Evolutionary conservation across 1,139 yeast genomes (phyloP), one percentile per base, ranked within the genome.

Genomic region (Chernovozyma sophiae-reginae): DNA sequence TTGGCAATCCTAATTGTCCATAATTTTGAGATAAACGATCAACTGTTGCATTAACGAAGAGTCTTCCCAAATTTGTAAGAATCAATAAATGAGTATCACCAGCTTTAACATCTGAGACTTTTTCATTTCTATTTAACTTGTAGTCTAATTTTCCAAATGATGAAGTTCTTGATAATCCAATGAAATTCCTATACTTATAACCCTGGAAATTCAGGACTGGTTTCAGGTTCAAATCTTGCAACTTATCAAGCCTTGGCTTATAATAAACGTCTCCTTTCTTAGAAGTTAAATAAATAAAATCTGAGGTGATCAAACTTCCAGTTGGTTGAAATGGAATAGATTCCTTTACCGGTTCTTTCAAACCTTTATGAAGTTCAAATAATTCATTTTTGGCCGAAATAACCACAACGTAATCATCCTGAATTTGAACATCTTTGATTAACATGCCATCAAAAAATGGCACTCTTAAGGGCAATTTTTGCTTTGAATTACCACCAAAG

Each of bases 1-100:
- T 58, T 0, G 95, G 94, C 16, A 86, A 57, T 12, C 97, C 97
- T 58, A 73, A 86, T 60, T 90, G 97, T 5, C 97, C 97, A 46
- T 29, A 82, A 72, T 59, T 74, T 45, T 36, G 50, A 25, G 18
- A 46, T 43, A 39, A 51, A 5, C 32, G 43, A 17, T 55, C 45
- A 0, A 81, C 79, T 0, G 94, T 75, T 12, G 85, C 72, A 7
- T 80, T 70, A 1, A 86, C 68, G 47, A 72, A 84, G 0, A 86
- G 78, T 29, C 78, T 68, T 0, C 94, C 92, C n/a, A 67, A 54
- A 31, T 71, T 63, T 0, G 85, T 72, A 33, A 86, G 58, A 11
- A 84, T 59, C 19, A 86, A 67, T 13, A 89, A 53, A 58, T 92
- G 97, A 36, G 71, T 68, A 13, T 60, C 62, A 10, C 98, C 98